Evolutionary conservation across 805 yeast species (phyloP).

Genomic region (Ogataea paraovalis): DNA sequence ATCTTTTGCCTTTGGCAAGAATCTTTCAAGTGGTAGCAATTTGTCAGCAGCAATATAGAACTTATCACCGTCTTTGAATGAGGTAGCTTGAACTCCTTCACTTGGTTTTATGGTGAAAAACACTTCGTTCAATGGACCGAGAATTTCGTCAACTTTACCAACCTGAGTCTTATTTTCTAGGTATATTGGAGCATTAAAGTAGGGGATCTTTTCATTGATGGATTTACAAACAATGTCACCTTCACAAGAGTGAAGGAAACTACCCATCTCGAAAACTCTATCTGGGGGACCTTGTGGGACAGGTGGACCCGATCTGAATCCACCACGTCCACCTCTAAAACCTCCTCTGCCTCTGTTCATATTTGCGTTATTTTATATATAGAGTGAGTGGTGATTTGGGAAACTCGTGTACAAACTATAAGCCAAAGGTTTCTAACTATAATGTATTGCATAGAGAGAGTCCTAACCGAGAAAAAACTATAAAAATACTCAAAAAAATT

Average conservation of each 20-base stretch:
- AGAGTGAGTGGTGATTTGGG: neutral
- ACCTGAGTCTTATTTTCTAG: constrained; percentile 93
- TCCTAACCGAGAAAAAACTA: no score
- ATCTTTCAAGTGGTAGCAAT: constrained; percentile 91
- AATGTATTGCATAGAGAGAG: no score
- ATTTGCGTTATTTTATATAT: constrained; percentile 2
- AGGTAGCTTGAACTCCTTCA: constrained; percentile 92
- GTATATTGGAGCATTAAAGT: constrained; percentile 97
- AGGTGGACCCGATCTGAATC: constrained; percentile 62
- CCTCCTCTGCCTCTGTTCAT: constrained; percentile 74
- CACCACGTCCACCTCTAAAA: constrained; percentile 58
- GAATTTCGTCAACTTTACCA: constrained; percentile 96
- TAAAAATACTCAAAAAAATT: neutral
- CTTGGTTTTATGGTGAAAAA: constrained; percentile 93
- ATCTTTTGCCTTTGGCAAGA: constrained; percentile 92
- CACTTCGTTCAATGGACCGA: constrained; percentile 98
- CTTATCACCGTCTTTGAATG: constrained; percentile 94
- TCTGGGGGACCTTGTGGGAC: constrained; percentile 96
- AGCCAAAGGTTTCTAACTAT: neutral
- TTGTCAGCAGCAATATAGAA: constrained; percentile 95
- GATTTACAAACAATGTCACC: constrained; percentile 97
- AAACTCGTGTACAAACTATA: neutral
- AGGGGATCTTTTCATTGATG: constrained; percentile 90
- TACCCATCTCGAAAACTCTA: constrained; percentile 89
- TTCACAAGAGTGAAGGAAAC: constrained; percentile 88